Evolutionary conservation across 1,284 basidiomycete genomes (phyloP).

Genomic region (Fomes fomentarius): DNA sequence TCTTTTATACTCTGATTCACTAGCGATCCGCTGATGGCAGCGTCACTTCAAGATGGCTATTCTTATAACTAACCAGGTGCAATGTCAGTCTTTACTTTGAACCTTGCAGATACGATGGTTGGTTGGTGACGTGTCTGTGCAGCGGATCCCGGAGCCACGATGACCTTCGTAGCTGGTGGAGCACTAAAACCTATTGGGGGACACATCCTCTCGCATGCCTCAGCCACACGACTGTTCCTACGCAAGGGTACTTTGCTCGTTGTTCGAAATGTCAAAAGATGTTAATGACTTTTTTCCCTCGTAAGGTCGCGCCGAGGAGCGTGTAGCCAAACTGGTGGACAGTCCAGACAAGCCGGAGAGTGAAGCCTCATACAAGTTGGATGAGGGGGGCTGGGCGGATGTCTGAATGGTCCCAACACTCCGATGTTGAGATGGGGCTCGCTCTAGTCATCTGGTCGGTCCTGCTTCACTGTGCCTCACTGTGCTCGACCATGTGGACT

Average conservation of each 20-base stretch:
- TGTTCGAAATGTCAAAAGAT: neutral
- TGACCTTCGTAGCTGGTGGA: slow-evolving; percentile 91
- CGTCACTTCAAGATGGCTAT: slow-evolving; percentile 72
- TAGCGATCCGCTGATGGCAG: slow-evolving; percentile 22
- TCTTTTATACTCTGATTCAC: slow-evolving; percentile 4
- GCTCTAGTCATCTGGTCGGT: too few relatives aligned
- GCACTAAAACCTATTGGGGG: slow-evolving; percentile 88
- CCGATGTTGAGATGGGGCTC: too few relatives aligned
- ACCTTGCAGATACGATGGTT: neutral
- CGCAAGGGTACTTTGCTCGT: slow-evolving; percentile 65
- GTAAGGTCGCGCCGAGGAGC: slow-evolving; percentile 88
- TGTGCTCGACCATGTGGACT: too few relatives aligned
- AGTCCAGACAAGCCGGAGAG: slow-evolving; percentile 92
- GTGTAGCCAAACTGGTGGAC: slow-evolving; percentile 94
- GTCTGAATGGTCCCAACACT: slow-evolving; percentile 49
- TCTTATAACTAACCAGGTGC: slow-evolving; percentile 91
- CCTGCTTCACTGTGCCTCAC: too few relatives aligned
- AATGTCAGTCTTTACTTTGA: slow-evolving; percentile 53
- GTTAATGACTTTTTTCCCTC: neutral
- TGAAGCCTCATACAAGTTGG: slow-evolving; percentile 90
- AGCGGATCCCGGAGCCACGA: slow-evolving; percentile 93
- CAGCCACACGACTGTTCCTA: slow-evolving; percentile 81
- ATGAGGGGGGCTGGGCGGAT: slow-evolving; percentile 85
- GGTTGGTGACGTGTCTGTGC: neutral
- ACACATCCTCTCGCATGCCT: slow-evolving; percentile 86